These are phyloP conservation scores for Melanogaster broomeanus DNA, from an alignment of 768 basidiomycete species.

Conservation along the genomic window DNA sequence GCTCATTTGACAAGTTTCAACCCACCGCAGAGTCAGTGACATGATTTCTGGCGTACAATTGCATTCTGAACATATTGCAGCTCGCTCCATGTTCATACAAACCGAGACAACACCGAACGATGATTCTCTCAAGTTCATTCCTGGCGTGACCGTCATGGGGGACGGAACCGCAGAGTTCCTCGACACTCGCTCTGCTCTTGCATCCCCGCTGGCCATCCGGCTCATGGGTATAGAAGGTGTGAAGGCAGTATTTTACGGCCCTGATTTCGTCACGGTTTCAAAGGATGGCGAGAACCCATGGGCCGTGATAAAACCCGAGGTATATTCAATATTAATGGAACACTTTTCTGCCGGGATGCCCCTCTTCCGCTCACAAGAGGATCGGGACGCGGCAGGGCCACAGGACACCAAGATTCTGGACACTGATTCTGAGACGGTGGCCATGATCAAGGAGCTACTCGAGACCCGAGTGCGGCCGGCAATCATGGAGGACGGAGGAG, in stretches of 20 bases:
- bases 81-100: conserved; percentile 96
- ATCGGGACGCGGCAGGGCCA: conserved; percentile 79
- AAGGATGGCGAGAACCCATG: conserved; percentile 86
- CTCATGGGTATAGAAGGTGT: conserved; percentile 96
- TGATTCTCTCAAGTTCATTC: conserved; percentile 97
- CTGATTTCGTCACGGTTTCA: conserved; percentile 96
- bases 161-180: conserved; percentile 93
- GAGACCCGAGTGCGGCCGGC: conserved; percentile 95
- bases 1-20: not conserved
- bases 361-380: conserved; percentile 83
- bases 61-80: conserved; percentile 34
- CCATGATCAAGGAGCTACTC: conserved; percentile 97
- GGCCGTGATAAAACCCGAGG: conserved; percentile 93
- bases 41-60: not conserved
- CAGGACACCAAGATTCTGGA: conserved; percentile 94
- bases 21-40: conserved; percentile 38
- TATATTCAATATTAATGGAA: conserved; percentile 96
- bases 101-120: conserved; percentile 97
- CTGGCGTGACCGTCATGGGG: conserved; percentile 85
- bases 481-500: conserved; percentile 99
- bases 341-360: conserved; percentile 90
- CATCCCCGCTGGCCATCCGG: conserved; percentile 92
- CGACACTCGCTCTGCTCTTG: conserved; percentile 80
- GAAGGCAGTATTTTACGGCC: conserved; percentile 88
- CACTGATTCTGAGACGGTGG: conserved; percentile 93